A percentile compares a stretch with the other conserved stretches of the same genome.
Evolutionary conservation across 495 filamentous ascomycete species (phyloP).

Genomic region (Parachaetomium inaequale): DNA sequence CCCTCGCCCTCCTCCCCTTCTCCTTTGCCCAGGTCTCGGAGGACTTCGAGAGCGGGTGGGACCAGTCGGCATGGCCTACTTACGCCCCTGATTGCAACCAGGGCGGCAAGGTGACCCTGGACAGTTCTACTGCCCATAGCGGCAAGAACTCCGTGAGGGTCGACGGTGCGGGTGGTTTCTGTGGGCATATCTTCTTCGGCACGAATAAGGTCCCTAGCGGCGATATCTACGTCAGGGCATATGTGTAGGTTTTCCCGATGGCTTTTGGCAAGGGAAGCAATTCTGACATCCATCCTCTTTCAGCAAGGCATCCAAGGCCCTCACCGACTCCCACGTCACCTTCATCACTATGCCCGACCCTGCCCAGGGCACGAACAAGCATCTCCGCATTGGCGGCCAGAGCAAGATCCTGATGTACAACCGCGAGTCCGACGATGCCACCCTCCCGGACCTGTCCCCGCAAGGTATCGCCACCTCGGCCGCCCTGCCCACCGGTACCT

Average conservation of each 20-base stretch:
- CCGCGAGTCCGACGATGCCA: constrained; percentile 58
- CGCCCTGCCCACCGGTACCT: constrained; percentile 45
- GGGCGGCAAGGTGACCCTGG: constrained; percentile 52
- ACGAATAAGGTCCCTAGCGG: constrained; percentile 53
- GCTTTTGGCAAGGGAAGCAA: constrained; percentile 21
- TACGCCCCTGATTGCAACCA: constrained; percentile 57
- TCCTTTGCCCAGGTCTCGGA: constrained; percentile 50
- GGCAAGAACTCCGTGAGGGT: constrained; percentile 56
- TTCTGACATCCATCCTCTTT: constrained; percentile 5
- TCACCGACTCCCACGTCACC: constrained; percentile 53
- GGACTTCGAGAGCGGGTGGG: constrained; percentile 53
- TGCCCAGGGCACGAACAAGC: constrained; percentile 50
- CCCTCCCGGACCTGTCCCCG: constrained; percentile 55
- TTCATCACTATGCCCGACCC: constrained; percentile 64
- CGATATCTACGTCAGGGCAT: constrained; percentile 53
- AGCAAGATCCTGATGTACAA: constrained; percentile 58
- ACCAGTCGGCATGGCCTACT: constrained; percentile 51
- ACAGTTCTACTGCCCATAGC: constrained; percentile 49
- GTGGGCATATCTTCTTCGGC: constrained; percentile 59
- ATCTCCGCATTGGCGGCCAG: constrained; percentile 58
- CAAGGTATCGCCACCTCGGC: constrained; percentile 51
- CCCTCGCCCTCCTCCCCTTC: constrained; percentile 46
- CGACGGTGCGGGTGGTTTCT: constrained; percentile 52
- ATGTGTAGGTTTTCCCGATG: constrained; percentile 41
- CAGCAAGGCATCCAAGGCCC: constrained; percentile 50